A percentile compares a stretch with the other conserved stretches of the same genome.
These are phyloP conservation scores for Xylariaceae sp. DNA, from an alignment of 2,329 filamentous ascomycete species.

Conservation along the genomic window DNA sequence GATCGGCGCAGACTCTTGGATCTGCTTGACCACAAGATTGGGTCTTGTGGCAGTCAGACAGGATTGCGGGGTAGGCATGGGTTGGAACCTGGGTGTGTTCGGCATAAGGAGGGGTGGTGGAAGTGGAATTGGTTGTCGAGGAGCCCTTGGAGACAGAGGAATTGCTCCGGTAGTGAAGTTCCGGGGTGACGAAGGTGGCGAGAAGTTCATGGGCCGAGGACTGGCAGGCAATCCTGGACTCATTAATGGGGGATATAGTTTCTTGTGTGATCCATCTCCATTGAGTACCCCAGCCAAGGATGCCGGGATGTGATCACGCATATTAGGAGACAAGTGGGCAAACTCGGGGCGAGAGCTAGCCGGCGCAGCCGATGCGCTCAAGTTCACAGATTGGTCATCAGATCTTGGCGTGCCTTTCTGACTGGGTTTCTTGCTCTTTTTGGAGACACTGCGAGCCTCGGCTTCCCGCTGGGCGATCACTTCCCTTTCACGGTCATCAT, in stretches of 20 bases:
- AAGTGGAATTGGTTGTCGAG: slow-evolving; percentile 67
- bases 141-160: slow-evolving; percentile 66
- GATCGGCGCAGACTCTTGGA: slow-evolving; percentile 23
- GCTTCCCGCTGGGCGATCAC: slow-evolving; percentile 60
- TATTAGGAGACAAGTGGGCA: slow-evolving; percentile 30
- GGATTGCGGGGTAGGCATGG: slow-evolving; percentile 40
- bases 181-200: slow-evolving; percentile 65
- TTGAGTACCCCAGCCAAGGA: slow-evolving; percentile 51
- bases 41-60: slow-evolving; percentile 39
- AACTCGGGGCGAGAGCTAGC: slow-evolving; percentile 35
- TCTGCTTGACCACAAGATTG: slow-evolving; percentile 36
- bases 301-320: slow-evolving; percentile 39
- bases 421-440: slow-evolving; percentile 59
- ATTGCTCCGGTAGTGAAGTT: slow-evolving; percentile 43
- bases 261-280: slow-evolving; percentile 31
- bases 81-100: slow-evolving; percentile 60
- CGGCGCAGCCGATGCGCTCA: slow-evolving; percentile 38
- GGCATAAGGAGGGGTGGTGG: slow-evolving; percentile 63
- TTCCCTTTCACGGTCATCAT: slow-evolving; percentile 77
- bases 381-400: slow-evolving; percentile 27
- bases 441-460: slow-evolving; percentile 66
- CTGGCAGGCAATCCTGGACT: slow-evolving; percentile 58
- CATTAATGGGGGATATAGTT: slow-evolving; percentile 41
- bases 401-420: slow-evolving; percentile 45
- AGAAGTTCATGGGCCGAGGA: slow-evolving; percentile 53